Percentiles rank a stretch among this genome's conserved stretches.
These are phyloP conservation scores for Pleoardoris graminearum DNA, from an alignment of 2,329 filamentous ascomycete species.

Conservation along the genomic window DNA sequence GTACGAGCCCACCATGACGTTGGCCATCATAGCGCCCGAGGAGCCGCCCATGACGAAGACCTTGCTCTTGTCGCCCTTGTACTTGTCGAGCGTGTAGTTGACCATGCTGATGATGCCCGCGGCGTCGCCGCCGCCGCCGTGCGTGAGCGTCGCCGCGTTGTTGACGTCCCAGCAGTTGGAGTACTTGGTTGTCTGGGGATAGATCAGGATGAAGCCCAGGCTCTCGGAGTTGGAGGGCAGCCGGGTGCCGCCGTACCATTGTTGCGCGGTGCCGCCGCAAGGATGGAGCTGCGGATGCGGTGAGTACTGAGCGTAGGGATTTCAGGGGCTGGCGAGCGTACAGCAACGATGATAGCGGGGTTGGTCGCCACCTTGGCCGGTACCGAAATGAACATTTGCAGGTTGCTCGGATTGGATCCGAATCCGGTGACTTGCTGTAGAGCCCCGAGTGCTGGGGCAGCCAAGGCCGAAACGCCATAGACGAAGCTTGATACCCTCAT, in stretches of 20 bases:
- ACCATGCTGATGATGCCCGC: constrained; percentile 63
- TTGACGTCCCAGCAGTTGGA: constrained; percentile 64
- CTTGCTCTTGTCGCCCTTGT: constrained; percentile 54
- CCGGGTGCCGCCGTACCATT: constrained; percentile 22
- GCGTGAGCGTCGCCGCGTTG: constrained; percentile 56
- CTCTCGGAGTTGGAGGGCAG: constrained; percentile 51
- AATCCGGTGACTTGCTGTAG: constrained; percentile 47
- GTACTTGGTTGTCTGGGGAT: constrained; percentile 55
- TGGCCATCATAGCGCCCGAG: constrained; percentile 40
- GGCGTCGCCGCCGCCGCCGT: constrained; percentile 60
- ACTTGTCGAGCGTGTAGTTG: constrained; percentile 55
- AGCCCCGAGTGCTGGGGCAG: neutral
- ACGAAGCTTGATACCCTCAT: neutral
- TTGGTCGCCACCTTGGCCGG: constrained; percentile 48
- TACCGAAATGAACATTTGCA: constrained; percentile 58
- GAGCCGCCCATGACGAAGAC: constrained; percentile 45
- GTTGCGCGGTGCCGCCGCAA: constrained; percentile 45
- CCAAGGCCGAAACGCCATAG: neutral
- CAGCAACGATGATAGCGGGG: constrained; percentile 58
- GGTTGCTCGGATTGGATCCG: constrained; percentile 49
- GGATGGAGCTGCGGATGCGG: constrained; percentile 28
- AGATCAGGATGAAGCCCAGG: constrained; percentile 64
- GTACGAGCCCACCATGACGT: constrained; percentile 35
- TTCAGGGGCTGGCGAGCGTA: constrained; percentile 48
- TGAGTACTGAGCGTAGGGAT: neutral